These are phyloP conservation scores for Phaeomoniella chlamydospora DNA, from an alignment of 2,329 filamentous ascomycete species.

Conservation along the genomic window DNA sequence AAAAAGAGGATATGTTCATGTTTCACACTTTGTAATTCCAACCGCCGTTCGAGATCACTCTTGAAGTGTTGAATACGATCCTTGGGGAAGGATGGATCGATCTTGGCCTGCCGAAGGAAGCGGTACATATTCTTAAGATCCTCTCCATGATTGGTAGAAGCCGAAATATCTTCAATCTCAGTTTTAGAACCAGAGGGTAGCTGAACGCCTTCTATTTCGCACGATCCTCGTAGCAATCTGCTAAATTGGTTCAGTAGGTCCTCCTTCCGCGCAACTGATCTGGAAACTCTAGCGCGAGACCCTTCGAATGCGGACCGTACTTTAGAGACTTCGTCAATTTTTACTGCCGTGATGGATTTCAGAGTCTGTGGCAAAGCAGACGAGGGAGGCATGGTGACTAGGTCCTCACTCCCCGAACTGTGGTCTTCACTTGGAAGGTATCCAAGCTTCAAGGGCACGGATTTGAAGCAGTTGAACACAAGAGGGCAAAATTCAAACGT, in stretches of 20 bases:
- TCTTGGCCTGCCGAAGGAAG: slow-evolving; percentile 37
- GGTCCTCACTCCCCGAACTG: too few relatives aligned
- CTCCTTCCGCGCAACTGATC: slow-evolving; percentile 14
- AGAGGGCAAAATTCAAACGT: too few relatives aligned
- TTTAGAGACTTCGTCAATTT: slow-evolving; percentile 41
- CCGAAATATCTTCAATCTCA: slow-evolving; percentile 15
- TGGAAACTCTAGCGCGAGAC: slow-evolving; percentile 27
- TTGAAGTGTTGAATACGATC: slow-evolving; percentile 32
- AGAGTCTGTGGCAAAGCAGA: slow-evolving; percentile 36
- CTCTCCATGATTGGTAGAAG: slow-evolving; percentile 8
- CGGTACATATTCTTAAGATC: slow-evolving; percentile 30
- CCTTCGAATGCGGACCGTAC: slow-evolving; percentile 34
- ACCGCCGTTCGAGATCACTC: slow-evolving; percentile 26
- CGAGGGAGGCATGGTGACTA: slow-evolving; percentile 17
- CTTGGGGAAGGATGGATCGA: slow-evolving; percentile 38
- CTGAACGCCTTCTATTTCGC: slow-evolving; percentile 20
- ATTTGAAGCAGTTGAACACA: too few relatives aligned
- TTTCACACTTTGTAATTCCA: slow-evolving; percentile 36
- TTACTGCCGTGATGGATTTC: slow-evolving; percentile 39
- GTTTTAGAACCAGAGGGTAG: slow-evolving; percentile 20
- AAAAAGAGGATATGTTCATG: slow-evolving; percentile 45
- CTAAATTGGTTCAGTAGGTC: slow-evolving; percentile 18
- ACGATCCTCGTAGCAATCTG: slow-evolving; percentile 21
- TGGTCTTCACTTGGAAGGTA: too few relatives aligned
- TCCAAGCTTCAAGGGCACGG: too few relatives aligned